Conservation (phyloP, 1,284 basidiomycete genomes). For the Kwoniella shivajii region DNA sequence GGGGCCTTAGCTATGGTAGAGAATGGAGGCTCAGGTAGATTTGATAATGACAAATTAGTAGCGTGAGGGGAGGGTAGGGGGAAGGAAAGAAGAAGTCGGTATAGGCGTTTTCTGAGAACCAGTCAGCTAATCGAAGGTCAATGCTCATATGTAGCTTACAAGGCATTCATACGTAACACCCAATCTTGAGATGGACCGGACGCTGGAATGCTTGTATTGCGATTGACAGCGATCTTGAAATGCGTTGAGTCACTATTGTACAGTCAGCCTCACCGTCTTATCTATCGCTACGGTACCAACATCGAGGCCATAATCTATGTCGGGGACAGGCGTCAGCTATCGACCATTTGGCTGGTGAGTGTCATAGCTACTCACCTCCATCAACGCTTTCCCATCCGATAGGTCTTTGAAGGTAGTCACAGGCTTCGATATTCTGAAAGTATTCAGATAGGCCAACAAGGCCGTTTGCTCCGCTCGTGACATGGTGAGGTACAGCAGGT, state of each 20-base stretch:
- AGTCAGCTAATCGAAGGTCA: background rate
- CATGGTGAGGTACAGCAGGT: constrained; percentile 7
- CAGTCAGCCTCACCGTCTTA: background rate
- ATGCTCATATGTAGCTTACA: constrained; percentile 26
- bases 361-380: constrained; percentile 39
- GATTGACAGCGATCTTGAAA: constrained; percentile 40
- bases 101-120: constrained; percentile 44
- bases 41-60: constrained; percentile 34
- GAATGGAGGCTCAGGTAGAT: constrained; percentile 48
- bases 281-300: constrained; percentile 7
- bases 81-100: constrained; percentile 47
- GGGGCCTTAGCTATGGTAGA: constrained; percentile 42
- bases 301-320: constrained; percentile 30
- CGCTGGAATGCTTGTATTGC: constrained; percentile 13
- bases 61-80: constrained; percentile 43
- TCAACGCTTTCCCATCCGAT: constrained; percentile 46
- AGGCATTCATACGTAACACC: constrained; percentile 48
- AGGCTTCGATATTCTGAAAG: constrained; percentile 37
- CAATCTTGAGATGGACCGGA: constrained; percentile 42
- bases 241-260: constrained; percentile 34
- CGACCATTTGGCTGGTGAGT: no score
- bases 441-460: constrained; percentile 48
- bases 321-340: no score
- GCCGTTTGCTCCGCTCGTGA: constrained; percentile 46
- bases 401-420: constrained; percentile 45